These are phyloP conservation scores for Xylaria flabelliformis DNA, from an alignment of 495 filamentous ascomycete genomes.

Conservation along the genomic window DNA sequence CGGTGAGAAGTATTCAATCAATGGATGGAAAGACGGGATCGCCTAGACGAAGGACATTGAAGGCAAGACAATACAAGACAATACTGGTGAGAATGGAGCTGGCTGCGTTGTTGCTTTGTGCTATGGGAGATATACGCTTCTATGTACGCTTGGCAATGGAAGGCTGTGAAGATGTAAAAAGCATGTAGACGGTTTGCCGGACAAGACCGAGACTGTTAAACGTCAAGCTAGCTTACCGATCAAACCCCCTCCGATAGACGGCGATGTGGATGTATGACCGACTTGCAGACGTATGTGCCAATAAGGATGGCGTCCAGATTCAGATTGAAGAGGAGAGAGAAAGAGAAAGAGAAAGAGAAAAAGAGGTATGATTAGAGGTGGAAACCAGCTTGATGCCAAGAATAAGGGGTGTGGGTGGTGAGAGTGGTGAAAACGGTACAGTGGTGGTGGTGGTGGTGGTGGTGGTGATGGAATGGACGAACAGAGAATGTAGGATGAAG, in stretches of 20 bases:
- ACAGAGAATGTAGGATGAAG: constrained; percentile 6
- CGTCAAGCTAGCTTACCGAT: neutral
- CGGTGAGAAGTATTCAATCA: neutral
- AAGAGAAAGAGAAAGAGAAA: neutral
- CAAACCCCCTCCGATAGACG: constrained; percentile 3
- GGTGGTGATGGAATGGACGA: neutral
- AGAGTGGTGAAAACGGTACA: neutral
- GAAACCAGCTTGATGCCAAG: neutral
- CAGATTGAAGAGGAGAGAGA: neutral
- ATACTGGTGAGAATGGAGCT: neutral
- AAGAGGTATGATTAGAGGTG: neutral
- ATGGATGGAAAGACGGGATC: neutral
- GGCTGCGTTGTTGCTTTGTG: neutral
- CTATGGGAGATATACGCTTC: neutral
- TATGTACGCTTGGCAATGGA: neutral
- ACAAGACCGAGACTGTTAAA: neutral
- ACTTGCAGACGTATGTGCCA: constrained; percentile 4
- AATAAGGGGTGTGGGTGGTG: neutral
- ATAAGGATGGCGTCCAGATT: neutral
- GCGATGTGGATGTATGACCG: neutral
- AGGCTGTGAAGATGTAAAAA: neutral
- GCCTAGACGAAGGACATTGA: neutral
- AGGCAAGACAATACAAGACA: neutral
- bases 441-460: neutral
- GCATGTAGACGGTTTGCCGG: neutral